These are phyloP conservation scores for Pyrus betulifolia DNA, from an alignment of 306 rosid species.

Conservation along the genomic window DNA sequence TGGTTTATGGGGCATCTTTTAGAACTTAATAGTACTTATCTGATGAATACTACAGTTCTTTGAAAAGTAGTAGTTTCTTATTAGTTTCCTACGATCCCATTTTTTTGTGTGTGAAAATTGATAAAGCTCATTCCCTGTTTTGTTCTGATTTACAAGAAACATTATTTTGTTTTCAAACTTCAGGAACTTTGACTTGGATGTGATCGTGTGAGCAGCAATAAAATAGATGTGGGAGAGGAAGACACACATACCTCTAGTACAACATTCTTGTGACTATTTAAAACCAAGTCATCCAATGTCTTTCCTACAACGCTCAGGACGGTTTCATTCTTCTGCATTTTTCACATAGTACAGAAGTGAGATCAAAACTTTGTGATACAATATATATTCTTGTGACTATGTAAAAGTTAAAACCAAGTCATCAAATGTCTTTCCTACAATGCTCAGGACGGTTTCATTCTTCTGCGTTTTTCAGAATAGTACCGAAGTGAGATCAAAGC, in stretches of 20 bases:
- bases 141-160: background rate
- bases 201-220: background rate
- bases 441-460: slow-evolving; percentile 44
- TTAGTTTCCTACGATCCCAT: background rate
- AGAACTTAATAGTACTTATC: background rate
- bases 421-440: slow-evolving; percentile 75
- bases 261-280: slow-evolving; percentile 59
- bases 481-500: background rate
- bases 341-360: slow-evolving; percentile 2
- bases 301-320: slow-evolving; percentile 62
- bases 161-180: background rate
- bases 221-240: slow-evolving; percentile 6
- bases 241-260: slow-evolving; percentile 67
- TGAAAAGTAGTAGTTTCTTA: background rate
- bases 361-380: background rate
- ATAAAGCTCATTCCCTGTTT: background rate
- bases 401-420: slow-evolving; percentile 58
- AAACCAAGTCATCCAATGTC: slow-evolving; percentile 59
- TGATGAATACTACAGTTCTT: background rate
- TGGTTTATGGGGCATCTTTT: background rate
- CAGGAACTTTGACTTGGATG: background rate
- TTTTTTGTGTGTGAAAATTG: background rate
- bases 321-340: slow-evolving; percentile 60
- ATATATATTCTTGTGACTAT: slow-evolving; percentile 3
- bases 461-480: slow-evolving; percentile 43